These are phyloP conservation scores for Vitis cinerea DNA, from an alignment of 164 flowering plant genomes.

Conservation along the genomic window DNA sequence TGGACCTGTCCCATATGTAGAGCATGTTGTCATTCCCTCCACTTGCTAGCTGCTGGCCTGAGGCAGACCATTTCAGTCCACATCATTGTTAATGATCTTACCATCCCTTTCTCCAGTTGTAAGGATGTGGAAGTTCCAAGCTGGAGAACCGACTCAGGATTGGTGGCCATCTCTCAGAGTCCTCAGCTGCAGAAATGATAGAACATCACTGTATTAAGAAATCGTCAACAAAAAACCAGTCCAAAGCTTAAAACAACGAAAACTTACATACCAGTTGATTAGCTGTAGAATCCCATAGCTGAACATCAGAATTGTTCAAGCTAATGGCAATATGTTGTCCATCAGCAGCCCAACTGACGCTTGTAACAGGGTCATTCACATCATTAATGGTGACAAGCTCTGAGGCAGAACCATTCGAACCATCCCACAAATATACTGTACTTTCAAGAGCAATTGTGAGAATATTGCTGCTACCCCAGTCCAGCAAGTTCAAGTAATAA, in stretches of 20 bases:
- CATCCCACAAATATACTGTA: slow-evolving; percentile 29
- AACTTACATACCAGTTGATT: slow-evolving; percentile 10
- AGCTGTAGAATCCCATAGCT: slow-evolving; percentile 22
- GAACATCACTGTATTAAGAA: background rate
- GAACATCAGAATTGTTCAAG: slow-evolving; percentile 19
- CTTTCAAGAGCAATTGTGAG: slow-evolving; percentile 29
- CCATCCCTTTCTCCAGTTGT: slow-evolving; percentile 26
- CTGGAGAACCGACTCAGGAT: slow-evolving; percentile 23
- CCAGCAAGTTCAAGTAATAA: slow-evolving; percentile 24
- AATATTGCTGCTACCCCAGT: slow-evolving; percentile 27
- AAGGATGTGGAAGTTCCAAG: slow-evolving; percentile 30
- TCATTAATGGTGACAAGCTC: slow-evolving; percentile 30
- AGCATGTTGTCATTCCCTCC: slow-evolving; percentile 32
- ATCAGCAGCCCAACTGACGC: slow-evolving; percentile 25
- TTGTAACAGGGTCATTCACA: slow-evolving; percentile 26
- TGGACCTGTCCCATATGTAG: slow-evolving; percentile 26
- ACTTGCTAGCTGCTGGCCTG: slow-evolving; percentile 31
- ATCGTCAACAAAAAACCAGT: background rate
- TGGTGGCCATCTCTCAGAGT: slow-evolving; percentile 26
- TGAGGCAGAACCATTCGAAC: slow-evolving; percentile 20
- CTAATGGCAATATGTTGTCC: slow-evolving; percentile 24
- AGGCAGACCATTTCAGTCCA: slow-evolving; percentile 28
- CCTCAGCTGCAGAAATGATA: slow-evolving; percentile 10
- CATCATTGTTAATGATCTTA: slow-evolving; percentile 26
- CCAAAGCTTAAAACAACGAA: background rate